These are phyloP conservation scores for Pluteus cervinus DNA, from an alignment of 768 basidiomycete genomes.

Conservation along the genomic window DNA sequence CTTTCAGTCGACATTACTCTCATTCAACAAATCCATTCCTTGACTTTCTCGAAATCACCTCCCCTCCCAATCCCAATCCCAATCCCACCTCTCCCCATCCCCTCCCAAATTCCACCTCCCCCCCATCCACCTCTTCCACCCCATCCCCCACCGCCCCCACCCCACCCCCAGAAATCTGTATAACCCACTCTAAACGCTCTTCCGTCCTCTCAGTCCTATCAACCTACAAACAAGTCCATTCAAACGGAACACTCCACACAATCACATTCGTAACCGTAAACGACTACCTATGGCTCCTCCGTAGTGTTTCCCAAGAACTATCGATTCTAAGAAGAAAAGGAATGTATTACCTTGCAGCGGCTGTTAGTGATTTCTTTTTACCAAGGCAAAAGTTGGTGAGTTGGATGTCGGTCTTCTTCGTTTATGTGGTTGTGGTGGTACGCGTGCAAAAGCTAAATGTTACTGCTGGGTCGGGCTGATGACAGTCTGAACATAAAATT, in stretches of 20 bases:
- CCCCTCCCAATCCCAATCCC: constrained; percentile 13
- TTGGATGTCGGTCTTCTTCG: no score
- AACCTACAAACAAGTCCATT: constrained; percentile 76
- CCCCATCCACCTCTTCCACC: constrained; percentile 20
- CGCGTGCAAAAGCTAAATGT: no score
- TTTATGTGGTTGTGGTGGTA: no score
- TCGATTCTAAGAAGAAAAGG: constrained; percentile 59
- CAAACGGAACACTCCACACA: constrained; percentile 69
- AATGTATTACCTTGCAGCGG: constrained; percentile 96
- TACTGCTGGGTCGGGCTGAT: no score
- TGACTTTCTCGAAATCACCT: constrained; percentile 80
- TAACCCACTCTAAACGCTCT: constrained; percentile 56
- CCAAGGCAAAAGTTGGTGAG: constrained; percentile 88
- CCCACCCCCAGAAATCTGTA: constrained; percentile 64
- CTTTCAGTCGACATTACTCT: constrained; percentile 96
- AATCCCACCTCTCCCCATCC: constrained; percentile 84
- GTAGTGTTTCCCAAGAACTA: constrained; percentile 77
- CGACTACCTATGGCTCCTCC: constrained; percentile 91
- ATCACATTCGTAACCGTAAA: constrained; percentile 92
- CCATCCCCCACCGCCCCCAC: no score
- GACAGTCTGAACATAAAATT: constrained; percentile 96
- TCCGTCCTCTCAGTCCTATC: constrained; percentile 69
- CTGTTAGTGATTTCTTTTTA: constrained; percentile 97
- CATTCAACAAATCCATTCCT: constrained; percentile 98
- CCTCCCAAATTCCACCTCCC: constrained; percentile 62